Base-by-base conservation (phyloP, 176 grass and related monocot genomes). In the Cenchrus americanus region DNA sequence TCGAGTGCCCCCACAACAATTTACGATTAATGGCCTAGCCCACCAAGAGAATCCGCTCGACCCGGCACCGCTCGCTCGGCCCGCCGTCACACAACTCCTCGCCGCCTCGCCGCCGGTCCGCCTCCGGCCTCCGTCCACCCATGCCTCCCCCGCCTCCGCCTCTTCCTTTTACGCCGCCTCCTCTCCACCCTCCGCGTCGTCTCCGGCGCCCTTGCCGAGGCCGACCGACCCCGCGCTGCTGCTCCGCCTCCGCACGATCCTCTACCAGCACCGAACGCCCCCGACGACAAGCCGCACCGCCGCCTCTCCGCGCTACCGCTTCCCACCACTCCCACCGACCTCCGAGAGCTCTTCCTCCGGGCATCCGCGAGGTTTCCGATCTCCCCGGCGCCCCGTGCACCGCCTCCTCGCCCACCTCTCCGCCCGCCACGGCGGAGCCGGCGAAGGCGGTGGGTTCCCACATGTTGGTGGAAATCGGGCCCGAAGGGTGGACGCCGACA, bases 331-430 rank as follows among this genome's bases (percentile, higher is more conserved):
- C 53, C 77, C 53, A 27, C 82, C 43, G 89, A 86, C 44, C 71
- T 86, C 52, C 91, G 84, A 13, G 94, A 97, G 81, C 84, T 97
- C 82, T 97, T 94, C 87, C 80, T 97, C 87, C 89, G 92, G 80
- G 66, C 87, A 12, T 94, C 82, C 52, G 55, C 84, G 73, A 82
- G 85, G 66, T 97, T 94, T 71, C 87, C 71, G 42, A 82, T 69
- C 85, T 97, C 94, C n/a, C 46, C 94, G 90, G 89, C 87, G 87
- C 53, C 94, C 91, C 80, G 89, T 97, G 79, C 87, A 92, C 49
- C 87, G 94, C 54, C 78, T 97, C 89, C 94, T 94, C 47, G 82
- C 37, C 22, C 88, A 87, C 87, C 89, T 97, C 84, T 81, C 82
- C 78, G 74, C 69, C 27, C 27, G 27, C 27, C 27, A 27, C 27